phyloP scores from a whole-genome alignment of 2,329 filamentous ascomycete genomes.

The Fusarium sp. region DNA sequence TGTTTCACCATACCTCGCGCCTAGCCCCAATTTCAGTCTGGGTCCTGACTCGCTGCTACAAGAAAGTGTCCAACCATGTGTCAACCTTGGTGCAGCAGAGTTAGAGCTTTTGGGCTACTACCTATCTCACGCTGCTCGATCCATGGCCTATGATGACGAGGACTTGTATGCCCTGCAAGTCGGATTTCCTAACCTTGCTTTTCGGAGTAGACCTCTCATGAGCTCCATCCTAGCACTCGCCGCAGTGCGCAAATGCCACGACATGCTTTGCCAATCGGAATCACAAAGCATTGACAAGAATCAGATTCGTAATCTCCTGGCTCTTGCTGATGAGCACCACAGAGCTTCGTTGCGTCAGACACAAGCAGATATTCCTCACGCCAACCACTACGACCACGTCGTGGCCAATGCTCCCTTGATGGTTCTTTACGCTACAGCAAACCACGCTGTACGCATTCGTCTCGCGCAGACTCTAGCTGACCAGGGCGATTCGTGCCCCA shows the following conservation, averaged over 20 bases:
- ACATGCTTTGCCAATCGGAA: constrained; percentile 40
- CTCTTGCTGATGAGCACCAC: constrained; percentile 57
- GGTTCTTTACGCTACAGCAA: constrained; percentile 59
- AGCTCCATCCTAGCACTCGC: constrained; percentile 59
- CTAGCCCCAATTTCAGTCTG: constrained; percentile 10
- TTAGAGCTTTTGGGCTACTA: constrained; percentile 59
- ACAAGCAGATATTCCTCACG: constrained; percentile 51
- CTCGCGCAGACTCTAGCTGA: constrained; percentile 48
- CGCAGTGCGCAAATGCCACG: constrained; percentile 58
- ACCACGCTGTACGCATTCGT: constrained; percentile 55
- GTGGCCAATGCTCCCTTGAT: constrained; percentile 56
- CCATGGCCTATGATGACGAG: constrained; percentile 54
- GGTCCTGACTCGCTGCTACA: neutral
- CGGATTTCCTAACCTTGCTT: constrained; percentile 60
- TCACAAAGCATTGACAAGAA: neutral
- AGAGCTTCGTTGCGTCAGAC: constrained; percentile 56
- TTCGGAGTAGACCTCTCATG: constrained; percentile 58
- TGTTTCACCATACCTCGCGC: constrained; percentile 3
- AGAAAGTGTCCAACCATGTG: neutral
- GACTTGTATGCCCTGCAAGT: constrained; percentile 59
- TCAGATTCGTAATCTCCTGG: constrained; percentile 37
- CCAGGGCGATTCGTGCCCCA: accelerated
- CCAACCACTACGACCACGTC: constrained; percentile 49
- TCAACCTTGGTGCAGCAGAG: constrained; percentile 49
- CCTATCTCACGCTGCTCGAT: constrained; percentile 58